phyloP scores from a whole-genome alignment of 768 basidiomycete genomes.

The Tricholoma sp. region DNA sequence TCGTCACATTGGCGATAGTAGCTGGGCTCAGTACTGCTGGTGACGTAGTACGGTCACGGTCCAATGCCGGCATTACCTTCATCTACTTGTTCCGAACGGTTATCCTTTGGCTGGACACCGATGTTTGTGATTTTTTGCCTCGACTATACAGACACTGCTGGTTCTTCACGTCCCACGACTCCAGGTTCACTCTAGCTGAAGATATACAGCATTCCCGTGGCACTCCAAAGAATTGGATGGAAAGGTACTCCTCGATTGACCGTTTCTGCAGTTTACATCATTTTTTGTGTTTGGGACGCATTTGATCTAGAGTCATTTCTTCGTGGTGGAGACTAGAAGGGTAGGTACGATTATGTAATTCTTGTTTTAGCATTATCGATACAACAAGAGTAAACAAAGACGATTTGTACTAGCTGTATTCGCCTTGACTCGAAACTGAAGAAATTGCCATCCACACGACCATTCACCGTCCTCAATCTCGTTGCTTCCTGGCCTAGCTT shows the following conservation, averaged over 20 bases:
- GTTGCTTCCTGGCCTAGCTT: slow-evolving; percentile 19
- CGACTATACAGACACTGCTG: not conserved
- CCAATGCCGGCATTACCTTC: slow-evolving; percentile 49
- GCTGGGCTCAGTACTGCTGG: slow-evolving; percentile 36
- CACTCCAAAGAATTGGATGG: slow-evolving; percentile 39
- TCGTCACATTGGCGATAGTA: slow-evolving; percentile 38
- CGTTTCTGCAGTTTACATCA: slow-evolving; percentile 36
- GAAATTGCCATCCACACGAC: slow-evolving; percentile 31
- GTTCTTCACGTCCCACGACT: too few relatives aligned
- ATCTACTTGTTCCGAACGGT: slow-evolving; percentile 49
- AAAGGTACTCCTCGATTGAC: slow-evolving; percentile 31
- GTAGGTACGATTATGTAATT: not conserved
- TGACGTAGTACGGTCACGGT: slow-evolving; percentile 31
- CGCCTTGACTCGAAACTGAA: slow-evolving; percentile 16
- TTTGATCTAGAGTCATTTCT: slow-evolving; percentile 48
- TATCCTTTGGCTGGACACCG: slow-evolving; percentile 51
- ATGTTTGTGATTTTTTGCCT: slow-evolving; percentile 29
- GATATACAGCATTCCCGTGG: slow-evolving; percentile 36
- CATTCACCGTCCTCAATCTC: slow-evolving; percentile 13
- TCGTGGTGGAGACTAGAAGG: slow-evolving; percentile 47
- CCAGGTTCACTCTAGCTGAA: not conserved
- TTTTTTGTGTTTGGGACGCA: slow-evolving; percentile 45
- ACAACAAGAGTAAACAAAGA: slow-evolving; percentile 27
- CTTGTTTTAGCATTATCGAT: not conserved
- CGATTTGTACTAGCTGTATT: slow-evolving; percentile 13